These are phyloP conservation scores for Cladophialophora psammophila DNA, from an alignment of 2,329 filamentous ascomycete genomes.

Conservation along the genomic window DNA sequence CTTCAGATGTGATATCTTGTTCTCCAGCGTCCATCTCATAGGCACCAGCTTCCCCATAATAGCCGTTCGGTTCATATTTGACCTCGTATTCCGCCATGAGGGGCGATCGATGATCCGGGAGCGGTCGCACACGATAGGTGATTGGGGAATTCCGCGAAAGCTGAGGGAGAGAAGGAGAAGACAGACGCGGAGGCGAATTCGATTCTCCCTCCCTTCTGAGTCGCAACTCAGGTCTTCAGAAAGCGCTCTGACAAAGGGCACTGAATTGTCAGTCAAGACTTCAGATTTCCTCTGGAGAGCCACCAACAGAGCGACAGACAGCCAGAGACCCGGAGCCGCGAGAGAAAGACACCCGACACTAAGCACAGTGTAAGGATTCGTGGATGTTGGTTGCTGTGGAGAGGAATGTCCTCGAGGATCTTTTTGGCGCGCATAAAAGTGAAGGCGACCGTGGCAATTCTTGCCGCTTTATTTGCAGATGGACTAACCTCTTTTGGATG, in stretches of 20 bases:
- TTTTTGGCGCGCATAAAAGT: constrained; percentile 3
- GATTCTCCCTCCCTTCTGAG: constrained; percentile 5
- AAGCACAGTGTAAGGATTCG: constrained; percentile 10
- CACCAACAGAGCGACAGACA: constrained; percentile 25
- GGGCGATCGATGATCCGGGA: neutral
- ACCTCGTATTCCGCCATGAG: constrained; percentile 62
- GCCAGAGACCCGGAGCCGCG: constrained; percentile 12
- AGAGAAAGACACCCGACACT: constrained; percentile 1
- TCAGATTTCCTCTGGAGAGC: constrained; percentile 30
- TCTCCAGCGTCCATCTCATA: constrained; percentile 71
- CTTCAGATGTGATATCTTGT: constrained; percentile 85
- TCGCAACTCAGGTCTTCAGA: constrained; percentile 19
- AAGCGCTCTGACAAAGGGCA: constrained; percentile 26
- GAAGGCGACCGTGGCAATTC: neutral
- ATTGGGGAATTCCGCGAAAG: neutral
- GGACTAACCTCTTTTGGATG: neutral
- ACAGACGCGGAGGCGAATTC: constrained; percentile 6
- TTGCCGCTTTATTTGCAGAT: neutral
- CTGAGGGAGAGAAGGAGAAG: constrained; percentile 3
- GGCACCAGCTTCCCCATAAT: constrained; percentile 73
- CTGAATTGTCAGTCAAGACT: constrained; percentile 40
- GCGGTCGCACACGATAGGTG: neutral
- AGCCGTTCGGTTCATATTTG: constrained; percentile 37
- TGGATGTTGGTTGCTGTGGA: neutral
- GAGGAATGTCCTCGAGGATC: neutral